Conservation (phyloP, 2,329 filamentous ascomycete genomes). For the Salinomyces thailandicus region DNA sequence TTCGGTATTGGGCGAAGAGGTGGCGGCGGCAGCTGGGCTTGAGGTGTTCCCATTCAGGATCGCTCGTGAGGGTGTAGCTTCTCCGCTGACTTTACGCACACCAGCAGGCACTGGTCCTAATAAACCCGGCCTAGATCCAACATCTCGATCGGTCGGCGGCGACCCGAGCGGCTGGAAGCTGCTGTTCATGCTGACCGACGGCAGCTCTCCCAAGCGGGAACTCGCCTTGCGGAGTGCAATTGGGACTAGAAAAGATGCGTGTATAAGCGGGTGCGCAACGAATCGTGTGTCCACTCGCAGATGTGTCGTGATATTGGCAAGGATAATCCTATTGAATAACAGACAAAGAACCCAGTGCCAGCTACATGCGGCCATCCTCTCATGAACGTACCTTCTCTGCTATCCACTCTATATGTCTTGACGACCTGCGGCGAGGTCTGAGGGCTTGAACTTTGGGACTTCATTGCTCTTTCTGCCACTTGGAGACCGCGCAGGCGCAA, state of each 20-base stretch:
- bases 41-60: constrained; percentile 3
- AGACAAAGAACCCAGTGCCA: constrained; percentile 3
- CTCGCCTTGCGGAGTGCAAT: constrained; percentile 4
- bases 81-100: constrained; percentile 9
- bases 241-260: not conserved
- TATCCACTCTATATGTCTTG: constrained; percentile 7
- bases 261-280: no score
- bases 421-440: constrained; percentile 11
- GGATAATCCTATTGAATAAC: no score
- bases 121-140: constrained; percentile 6
- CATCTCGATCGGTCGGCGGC: constrained; percentile 4
- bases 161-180: constrained; percentile 2
- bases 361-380: constrained; percentile 1
- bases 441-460: constrained; percentile 9
- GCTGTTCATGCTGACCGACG: constrained; percentile 9
- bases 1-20: constrained; percentile 4
- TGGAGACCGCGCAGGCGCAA: no score
- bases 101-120: constrained; percentile 10
- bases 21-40: not conserved
- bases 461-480: constrained; percentile 6
- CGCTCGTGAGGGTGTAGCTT: constrained; percentile 7
- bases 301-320: not conserved
- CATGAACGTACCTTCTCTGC: constrained; percentile 4
- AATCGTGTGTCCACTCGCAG: no score
- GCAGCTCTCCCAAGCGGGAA: constrained; percentile 9